A percentile compares a stretch with the other conserved stretches of the same genome.
phyloP scores from a whole-genome alignment of 257 asterid species.

The Solanum tacnaense region DNA sequence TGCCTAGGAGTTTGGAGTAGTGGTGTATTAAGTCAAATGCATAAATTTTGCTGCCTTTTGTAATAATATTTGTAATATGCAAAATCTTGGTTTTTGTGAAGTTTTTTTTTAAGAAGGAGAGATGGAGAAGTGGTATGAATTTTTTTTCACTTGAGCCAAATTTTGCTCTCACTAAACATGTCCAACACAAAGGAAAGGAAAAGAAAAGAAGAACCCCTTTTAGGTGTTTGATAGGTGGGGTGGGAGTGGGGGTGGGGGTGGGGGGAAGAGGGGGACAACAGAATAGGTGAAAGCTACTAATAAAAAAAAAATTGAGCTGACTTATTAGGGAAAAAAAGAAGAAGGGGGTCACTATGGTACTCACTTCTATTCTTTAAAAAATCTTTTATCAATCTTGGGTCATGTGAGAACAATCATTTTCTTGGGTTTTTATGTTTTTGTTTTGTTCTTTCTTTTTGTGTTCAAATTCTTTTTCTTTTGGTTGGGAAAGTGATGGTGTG shows the following conservation, averaged over 20 bases:
- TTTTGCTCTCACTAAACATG: constrained; percentile 29
- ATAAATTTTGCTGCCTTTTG: constrained; percentile 1
- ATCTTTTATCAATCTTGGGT: constrained; percentile 18
- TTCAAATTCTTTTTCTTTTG: not conserved
- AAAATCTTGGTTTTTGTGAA: not conserved
- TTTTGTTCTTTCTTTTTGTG: constrained; percentile 4
- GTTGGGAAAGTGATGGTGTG: not conserved
- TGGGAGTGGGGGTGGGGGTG: not conserved
- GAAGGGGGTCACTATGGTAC: not conserved
- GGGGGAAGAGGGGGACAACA: not conserved
- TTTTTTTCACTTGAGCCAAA: constrained; percentile 15
- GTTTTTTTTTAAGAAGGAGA: not conserved
- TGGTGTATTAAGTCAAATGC: not conserved
- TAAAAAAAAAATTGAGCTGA: not conserved
- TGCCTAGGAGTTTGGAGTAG: constrained; percentile 5
- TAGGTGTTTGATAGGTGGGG: not conserved
- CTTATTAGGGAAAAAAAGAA: not conserved
- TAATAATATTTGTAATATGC: not conserved
- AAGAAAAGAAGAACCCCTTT: not conserved
- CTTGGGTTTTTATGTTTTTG: constrained; percentile 34
- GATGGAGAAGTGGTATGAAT: constrained; percentile 16
- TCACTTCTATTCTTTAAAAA: not conserved
- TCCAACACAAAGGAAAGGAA: constrained; percentile 13
- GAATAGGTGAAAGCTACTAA: not conserved
- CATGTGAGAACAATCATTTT: constrained; percentile 79